Evolutionary conservation across 176 grass and related monocot species (phyloP), one percentile per base, ranked within the genome.

Genomic region (Lolium rigidum): DNA sequence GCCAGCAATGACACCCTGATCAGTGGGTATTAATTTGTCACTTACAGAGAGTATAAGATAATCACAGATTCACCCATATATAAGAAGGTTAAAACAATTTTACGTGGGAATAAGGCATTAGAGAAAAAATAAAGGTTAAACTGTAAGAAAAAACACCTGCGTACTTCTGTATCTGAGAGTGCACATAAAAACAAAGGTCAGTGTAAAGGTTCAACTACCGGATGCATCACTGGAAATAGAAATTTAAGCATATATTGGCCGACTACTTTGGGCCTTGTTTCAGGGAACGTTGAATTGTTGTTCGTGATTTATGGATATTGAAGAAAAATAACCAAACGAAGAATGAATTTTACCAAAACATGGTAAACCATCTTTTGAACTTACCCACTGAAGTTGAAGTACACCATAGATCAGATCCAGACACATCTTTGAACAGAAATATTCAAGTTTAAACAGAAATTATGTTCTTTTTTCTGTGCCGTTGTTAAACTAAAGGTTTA

Each of bases 1-100:
- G 5, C 41, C 41, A 43, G 41, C 41, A 43, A 43, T 43, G 41
- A 88, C 67, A 55, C 88, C 91, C 88, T 93, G 83, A 46, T 17
- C 46, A 51, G 15, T 74, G 21, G 9, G 52, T n/a, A 84, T 6
- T 5, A 76, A 16, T 67, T 31, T 1, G n/a, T 44, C 39, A 60
- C 39, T 54, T 37, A 41, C 7, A 43, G 3, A 78, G 10, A 43
- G 66, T 35, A 43, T 61, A 26, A 31, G n/a, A 74, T 20, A 15
- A 26, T 8, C 18, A 0, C 31, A 70, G 0, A 39, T 64, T 64
- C 6, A 4, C 4, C 39, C 3, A 82, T 55, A 54, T 6, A 12
- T 60, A 59, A 13, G 11, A 18, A 54, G 15, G 6, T 18, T 20
- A 47, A 12, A 43, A 60, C 9, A 61, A 48, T 28, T 28, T 16